Percentiles rank a stretch among this genome's conserved stretches.
Evolutionary conservation across 495 filamentous ascomycete genomes (phyloP).

Genomic region (Neurospora sp.): DNA sequence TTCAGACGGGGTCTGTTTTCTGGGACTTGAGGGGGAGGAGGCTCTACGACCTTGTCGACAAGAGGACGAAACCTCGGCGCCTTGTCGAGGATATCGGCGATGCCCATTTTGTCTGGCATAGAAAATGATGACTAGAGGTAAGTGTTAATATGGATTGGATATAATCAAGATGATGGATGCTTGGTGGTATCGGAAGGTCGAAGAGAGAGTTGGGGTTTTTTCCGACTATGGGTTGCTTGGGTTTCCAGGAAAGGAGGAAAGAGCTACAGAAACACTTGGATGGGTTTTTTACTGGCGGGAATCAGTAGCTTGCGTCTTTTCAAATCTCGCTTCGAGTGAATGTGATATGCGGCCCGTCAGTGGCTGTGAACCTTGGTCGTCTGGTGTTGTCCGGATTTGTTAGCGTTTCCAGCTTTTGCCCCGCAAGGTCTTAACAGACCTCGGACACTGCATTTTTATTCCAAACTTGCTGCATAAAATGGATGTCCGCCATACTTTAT

Average conservation of each 20-base stretch:
- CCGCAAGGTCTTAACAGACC: background rate
- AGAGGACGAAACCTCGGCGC: background rate
- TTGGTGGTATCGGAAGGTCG: background rate
- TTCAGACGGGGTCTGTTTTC: background rate
- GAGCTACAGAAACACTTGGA: background rate
- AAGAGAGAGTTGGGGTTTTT: background rate
- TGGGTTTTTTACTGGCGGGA: background rate
- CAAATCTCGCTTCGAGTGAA: background rate
- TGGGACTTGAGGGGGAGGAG: background rate
- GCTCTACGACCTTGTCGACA: background rate
- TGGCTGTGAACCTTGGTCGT: background rate
- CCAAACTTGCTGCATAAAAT: background rate
- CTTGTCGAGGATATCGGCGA: background rate
- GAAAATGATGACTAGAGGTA: background rate
- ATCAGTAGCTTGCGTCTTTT: background rate
- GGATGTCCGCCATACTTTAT: background rate
- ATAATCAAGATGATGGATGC: background rate
- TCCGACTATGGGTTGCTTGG: background rate
- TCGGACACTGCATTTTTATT: background rate
- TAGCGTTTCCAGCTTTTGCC: background rate
- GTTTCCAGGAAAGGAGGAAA: background rate
- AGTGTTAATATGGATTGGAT: background rate
- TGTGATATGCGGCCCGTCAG: background rate
- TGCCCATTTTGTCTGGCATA: background rate
- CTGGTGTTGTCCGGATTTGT: background rate